Evolutionary conservation across 1,284 basidiomycete genomes (phyloP), one percentile per base, ranked within the genome.

Genomic region (Malassezia arunalokei): DNA sequence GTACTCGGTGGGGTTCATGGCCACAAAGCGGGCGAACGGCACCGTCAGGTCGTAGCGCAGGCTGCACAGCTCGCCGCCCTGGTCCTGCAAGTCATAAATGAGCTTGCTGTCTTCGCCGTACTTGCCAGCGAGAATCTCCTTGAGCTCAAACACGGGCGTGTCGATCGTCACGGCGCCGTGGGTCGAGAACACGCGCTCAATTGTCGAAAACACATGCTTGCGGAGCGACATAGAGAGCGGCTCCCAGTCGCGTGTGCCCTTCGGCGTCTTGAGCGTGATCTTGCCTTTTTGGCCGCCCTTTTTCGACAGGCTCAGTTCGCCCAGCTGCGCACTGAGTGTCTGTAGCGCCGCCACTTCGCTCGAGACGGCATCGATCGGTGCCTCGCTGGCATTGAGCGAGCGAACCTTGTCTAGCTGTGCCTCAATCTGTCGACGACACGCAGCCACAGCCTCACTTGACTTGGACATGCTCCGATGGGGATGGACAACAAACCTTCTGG

Each of bases 41-140:
- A 98, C 57, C 12, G 92, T 98, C 67, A 98, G 83, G 73, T 99
- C 92, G 72, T 98, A 99, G 52, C 92, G 79, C 62, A 99, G 76
- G 17, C 87, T 87, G 60, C 95, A 85, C 65, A 96, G 82, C 75
- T 99, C 94, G 24, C 94, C 92, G n/a, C 92, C 94, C 74, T 98
- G 94, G 75, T 98, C 94, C 78, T 85, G 83, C 48, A 99, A 80
- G 75, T 98, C 92, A 75, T 95, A 98, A 65, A 98, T 98, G 66
- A 98, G 83, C 76, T 99, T 98, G 43, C 84, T 82, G 74, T 98
- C 92, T 76, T 98, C 94, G 52, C 74, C 73, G 39, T 73, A 70
- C 76, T 96, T 98, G 59, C 89, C 92, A 0, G 87, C 82, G 42
- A 96, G 78, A 58, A 98, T 84, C 71, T 98, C 92, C 74, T 90